Conservation (phyloP, 176 grass and related monocot genomes). For the Musa troglodytarum region DNA sequence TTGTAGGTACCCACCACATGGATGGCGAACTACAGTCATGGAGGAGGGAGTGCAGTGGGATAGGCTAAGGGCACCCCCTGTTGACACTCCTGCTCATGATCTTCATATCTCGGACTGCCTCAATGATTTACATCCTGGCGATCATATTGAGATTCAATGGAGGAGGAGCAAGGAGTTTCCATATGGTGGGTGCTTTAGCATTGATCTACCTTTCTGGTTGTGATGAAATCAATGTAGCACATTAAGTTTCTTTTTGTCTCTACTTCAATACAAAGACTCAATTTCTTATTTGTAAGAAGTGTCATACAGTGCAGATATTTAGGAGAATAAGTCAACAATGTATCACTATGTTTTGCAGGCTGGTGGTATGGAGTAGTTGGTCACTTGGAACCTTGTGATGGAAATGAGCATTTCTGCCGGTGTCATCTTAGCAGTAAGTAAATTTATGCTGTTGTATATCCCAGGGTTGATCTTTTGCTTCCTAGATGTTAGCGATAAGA, state of each 20-base stretch:
- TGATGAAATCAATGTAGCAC: too few species aligned
- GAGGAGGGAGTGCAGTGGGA: constrained; percentile 75
- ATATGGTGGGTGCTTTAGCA: constrained; percentile 46
- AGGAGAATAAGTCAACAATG: constrained; percentile 31
- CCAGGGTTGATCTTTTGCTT: too few species aligned
- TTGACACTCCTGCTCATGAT: constrained; percentile 51
- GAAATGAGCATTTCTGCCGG: constrained; percentile 32
- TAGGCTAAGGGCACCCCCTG: constrained; percentile 62
- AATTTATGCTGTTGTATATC: neutral
- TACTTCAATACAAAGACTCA: constrained; percentile 32
- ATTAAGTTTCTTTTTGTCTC: constrained; percentile 1
- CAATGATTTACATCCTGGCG: constrained; percentile 54
- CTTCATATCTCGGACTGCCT: constrained; percentile 67
- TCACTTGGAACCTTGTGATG: constrained; percentile 83
- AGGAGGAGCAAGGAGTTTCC: constrained; percentile 93
- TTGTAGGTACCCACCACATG: constrained; percentile 80
- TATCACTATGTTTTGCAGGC: constrained; percentile 47
- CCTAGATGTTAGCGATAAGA: too few species aligned
- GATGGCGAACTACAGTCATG: constrained; percentile 40
- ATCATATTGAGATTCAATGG: constrained; percentile 97
- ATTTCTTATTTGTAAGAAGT: neutral
- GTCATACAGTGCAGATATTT: neutral
- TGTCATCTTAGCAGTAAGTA: constrained; percentile 3
- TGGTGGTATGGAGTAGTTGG: constrained; percentile 99
- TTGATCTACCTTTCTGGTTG: too few species aligned